Base-by-base conservation (phyloP, 345 rosid genomes). In the Eucalyptus caleyi region DNA sequence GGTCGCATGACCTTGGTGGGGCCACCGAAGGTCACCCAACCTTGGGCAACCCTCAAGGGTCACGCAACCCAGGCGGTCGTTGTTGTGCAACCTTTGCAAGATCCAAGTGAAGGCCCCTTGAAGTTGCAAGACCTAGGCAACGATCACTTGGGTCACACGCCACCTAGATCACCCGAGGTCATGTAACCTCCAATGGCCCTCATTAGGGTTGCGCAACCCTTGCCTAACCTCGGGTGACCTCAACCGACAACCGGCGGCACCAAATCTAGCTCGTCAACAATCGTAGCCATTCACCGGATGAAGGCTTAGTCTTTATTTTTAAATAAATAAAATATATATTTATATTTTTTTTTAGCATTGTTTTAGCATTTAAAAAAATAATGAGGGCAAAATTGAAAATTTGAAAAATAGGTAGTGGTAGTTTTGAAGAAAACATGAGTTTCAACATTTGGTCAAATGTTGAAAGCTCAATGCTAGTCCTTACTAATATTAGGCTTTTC, bases 191-290 rank as follows among this genome's bases (percentile, higher is more conserved):
- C 9, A 51, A 0, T 51, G 54, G 54, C 54, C 54, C 54, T 51
- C 54, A 51, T 51, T 0, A 51, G 0, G 54, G 54, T 51, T 51
- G 54, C 2, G 0, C 23, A 51, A 51, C 53, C 53, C 0, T 16
- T 16, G 9, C 54, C 0, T 51, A 0, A 7, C 54, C 54, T 51
- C 54, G 1, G 0, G 54, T 1, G 1, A 51, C 54, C 54, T 16
- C 0, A 0, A 51, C 1, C 1, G 0, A 51, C 0, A 0, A 0
- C 3, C 0, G 1, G 2, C 0, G 7, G 0, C 0, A 0, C 54
- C 54, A 51, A 51, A 51, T 51, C 4, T 51, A 2, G 54, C 54
- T 51, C 0, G 23, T 51, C 9, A 1, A 51, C 9, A 6, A 0
- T 51, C 0, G 7, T 51, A 51, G 4, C 23, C 23, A 23, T 51